Evolutionary conservation across 352 stramenopile genomes (phyloP), one percentile per base, ranked within the genome.

Genomic region (Globisporangium spiculum): DNA sequence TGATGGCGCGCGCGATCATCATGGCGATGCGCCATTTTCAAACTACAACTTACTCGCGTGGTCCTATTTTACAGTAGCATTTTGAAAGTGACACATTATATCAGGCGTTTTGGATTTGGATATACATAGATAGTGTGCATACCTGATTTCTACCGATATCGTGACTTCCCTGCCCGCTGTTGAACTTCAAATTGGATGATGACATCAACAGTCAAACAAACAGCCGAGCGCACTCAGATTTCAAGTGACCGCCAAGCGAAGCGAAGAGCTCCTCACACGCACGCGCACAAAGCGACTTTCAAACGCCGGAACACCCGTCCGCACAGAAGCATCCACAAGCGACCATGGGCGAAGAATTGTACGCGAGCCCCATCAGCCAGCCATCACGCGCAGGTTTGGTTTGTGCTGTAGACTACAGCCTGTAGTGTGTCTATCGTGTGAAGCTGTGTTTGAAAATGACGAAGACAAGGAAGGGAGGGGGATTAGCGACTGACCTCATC

Each of bases 281-380:
- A 20, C 38, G 5, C 38, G 38, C 38, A 44, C 36, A 18, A 44
- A 44, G 53, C 26, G 36, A 55, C 62, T 24, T n/a, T 44, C 36
- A 48, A 67, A 46, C 66, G 60, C 58, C 54, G 24, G 34, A 48
- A 56, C 46, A 18, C 12, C 16, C 7, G 27, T 18, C 16, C 3
- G 27, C 26, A 44, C 46, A 8, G 20, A 60, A 68, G 27, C 52
- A 32, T 18, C 30, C 30, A 14, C 27, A 61, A 58, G 24, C 4
- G 20, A 62, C 18, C 4, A 90, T 83, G 80, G 41, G 34, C 27
- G 83, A 90, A 44, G 66, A 84, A 70, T 54, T 92, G 54, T 90
- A 86, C 66, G 80, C 74, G 16, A 83, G 78, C 60, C 68, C 74
- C 10, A 79, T 92, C 58, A 92, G 83, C 75, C 81, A 92, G 73